phyloP scores from a whole-genome alignment of 2,329 filamentous ascomycete species.

The Sclerotiophoma versabilis region DNA sequence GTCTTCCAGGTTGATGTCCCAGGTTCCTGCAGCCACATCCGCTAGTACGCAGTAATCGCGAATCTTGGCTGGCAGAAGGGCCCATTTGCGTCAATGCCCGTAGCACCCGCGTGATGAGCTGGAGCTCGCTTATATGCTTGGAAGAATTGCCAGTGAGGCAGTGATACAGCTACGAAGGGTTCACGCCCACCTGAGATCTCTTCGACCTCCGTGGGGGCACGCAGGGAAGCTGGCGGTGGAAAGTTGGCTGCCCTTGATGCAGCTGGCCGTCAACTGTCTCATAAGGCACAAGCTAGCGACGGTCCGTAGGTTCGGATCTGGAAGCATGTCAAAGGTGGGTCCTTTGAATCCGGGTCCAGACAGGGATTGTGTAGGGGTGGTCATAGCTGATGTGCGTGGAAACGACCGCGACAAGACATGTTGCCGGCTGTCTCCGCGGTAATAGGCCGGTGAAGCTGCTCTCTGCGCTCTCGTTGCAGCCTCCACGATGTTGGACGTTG shows the following conservation, averaged over 20 bases:
- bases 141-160: constrained; percentile 22
- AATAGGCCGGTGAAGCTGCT: constrained; percentile 6
- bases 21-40: constrained; percentile 28
- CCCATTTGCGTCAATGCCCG: constrained; percentile 19
- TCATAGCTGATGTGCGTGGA: constrained; percentile 23
- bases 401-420: constrained; percentile 18
- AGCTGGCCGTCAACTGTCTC: constrained; percentile 12
- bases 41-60: constrained; percentile 23
- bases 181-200: constrained; percentile 1
- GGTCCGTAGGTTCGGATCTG: constrained; percentile 27
- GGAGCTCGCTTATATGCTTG: constrained; percentile 25
- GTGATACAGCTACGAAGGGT: constrained; percentile 21
- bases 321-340: constrained; percentile 31
- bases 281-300: constrained; percentile 12
- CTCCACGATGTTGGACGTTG: constrained; percentile 1
- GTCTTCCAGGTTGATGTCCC: constrained; percentile 5
- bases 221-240: background rate
- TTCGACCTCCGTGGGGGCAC: background rate
- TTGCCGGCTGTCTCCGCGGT: constrained; percentile 14
- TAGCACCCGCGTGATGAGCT: constrained; percentile 23
- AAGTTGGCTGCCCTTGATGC: background rate
- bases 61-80: constrained; percentile 19
- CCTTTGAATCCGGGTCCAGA: constrained; percentile 5
- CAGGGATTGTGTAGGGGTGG: constrained; percentile 25
- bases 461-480: background rate